Percentiles rank a stretch among this genome's conserved stretches.
phyloP scores from a whole-genome alignment of 208 protist species.

The Trypanosoma conorhini region DNA sequence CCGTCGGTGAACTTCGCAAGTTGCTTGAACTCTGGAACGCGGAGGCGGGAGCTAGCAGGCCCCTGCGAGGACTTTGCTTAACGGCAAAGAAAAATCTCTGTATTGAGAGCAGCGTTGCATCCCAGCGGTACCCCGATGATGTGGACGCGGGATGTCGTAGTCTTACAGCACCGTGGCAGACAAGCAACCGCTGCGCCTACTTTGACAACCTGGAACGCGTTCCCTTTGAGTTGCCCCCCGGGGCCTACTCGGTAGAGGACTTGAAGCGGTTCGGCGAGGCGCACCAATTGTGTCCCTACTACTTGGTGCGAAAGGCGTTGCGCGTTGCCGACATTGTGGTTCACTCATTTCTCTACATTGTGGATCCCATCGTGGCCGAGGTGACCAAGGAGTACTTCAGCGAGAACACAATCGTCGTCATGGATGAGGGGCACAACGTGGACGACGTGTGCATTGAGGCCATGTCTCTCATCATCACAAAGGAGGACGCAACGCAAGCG shows the following conservation, averaged over 20 bases:
- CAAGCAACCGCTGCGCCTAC: conserved; percentile 61
- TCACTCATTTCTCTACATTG: conserved; percentile 99
- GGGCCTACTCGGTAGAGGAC: conserved; percentile 97
- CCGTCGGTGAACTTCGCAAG: conserved; percentile 93
- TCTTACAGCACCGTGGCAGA: conserved; percentile 95
- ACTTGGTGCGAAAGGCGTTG: conserved; percentile 85
- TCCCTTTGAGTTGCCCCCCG: conserved; percentile 80
- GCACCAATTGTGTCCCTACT: conserved; percentile 96
- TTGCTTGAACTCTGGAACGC: conserved; percentile 77
- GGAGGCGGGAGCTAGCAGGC: conserved; percentile 49
- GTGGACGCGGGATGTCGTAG: conserved; percentile 95
- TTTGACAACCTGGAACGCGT: conserved; percentile 77
- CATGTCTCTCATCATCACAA: conserved; percentile 96
- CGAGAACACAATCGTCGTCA: conserved; percentile 98
- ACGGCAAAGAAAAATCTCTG: conserved; percentile 97
- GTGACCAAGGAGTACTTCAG: conserved; percentile 92
- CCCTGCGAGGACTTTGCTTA: conserved; percentile 81
- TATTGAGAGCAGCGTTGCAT: conserved; percentile 89
- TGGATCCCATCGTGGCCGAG: conserved; percentile 98
- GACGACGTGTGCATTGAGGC: conserved; percentile 99
- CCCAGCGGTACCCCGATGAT: conserved; percentile 61
- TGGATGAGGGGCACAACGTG: conserved; percentile 99
- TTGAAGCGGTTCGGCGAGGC: conserved; percentile 92
- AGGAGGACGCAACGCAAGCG: conserved; percentile 79
- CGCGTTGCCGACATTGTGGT: conserved; percentile 97